phyloP scores from a whole-genome alignment of 2,329 filamentous ascomycete genomes.

The Monosporascus sp. region DNA sequence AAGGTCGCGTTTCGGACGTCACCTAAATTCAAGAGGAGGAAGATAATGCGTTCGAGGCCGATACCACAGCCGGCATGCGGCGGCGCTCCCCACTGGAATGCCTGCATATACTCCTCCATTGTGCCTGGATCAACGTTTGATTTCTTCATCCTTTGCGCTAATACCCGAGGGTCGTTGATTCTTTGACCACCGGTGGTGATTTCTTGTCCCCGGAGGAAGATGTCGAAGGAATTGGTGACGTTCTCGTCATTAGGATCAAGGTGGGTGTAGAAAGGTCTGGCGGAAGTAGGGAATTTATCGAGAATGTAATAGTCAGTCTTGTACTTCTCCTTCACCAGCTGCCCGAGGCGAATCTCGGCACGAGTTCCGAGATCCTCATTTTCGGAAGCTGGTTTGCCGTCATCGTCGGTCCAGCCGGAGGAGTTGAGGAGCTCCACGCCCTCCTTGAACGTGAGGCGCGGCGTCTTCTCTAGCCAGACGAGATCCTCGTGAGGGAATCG shows the following conservation, averaged over 20 bases:
- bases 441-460: conserved; percentile 73
- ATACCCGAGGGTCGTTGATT: conserved; percentile 72
- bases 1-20: conserved; percentile 86
- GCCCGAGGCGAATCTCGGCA: conserved; percentile 80
- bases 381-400: conserved; percentile 64
- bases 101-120: conserved; percentile 87
- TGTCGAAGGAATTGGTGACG: conserved; percentile 87
- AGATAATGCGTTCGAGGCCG: conserved; percentile 81
- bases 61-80: conserved; percentile 89
- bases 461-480: conserved; percentile 80
- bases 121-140: conserved; percentile 71
- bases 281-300: conserved; percentile 83
- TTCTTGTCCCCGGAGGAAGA: conserved; percentile 89
- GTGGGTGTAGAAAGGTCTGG: conserved; percentile 89
- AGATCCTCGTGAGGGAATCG: conserved; percentile 85
- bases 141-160: conserved; percentile 72
- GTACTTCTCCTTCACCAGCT: conserved; percentile 80
- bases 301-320: conserved; percentile 89
- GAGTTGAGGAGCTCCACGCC: conserved; percentile 76
- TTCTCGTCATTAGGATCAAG: conserved; percentile 53
- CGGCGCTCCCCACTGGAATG: conserved; percentile 82
- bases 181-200: conserved; percentile 89
- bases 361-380: conserved; percentile 79
- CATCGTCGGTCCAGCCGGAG: conserved; percentile 70
- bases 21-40: conserved; percentile 78